phyloP scores from a whole-genome alignment of 805 yeast species.

The Saccharomyces eubayanus region DNA sequence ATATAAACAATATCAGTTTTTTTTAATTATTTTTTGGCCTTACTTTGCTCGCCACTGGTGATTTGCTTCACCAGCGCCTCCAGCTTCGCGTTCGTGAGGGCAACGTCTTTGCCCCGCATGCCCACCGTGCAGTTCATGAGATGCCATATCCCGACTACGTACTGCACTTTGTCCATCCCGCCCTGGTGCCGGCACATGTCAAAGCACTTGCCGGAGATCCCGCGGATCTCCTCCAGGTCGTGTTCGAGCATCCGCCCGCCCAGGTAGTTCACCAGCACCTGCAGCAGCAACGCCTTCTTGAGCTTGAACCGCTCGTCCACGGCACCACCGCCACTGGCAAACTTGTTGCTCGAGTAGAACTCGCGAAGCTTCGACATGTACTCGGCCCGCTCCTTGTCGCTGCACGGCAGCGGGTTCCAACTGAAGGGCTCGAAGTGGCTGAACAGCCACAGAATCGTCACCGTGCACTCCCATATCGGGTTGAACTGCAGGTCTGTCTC shows the following conservation, averaged over 20 bases:
- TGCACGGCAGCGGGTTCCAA: constrained; percentile 21
- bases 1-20: not conserved
- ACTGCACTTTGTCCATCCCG: constrained; percentile 15
- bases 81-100: constrained; percentile 21
- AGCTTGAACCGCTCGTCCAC: constrained; percentile 8
- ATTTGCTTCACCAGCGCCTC: constrained; percentile 13
- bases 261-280: constrained; percentile 22
- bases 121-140: constrained; percentile 27
- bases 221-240: constrained; percentile 19
- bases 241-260: constrained; percentile 27
- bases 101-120: constrained; percentile 25
- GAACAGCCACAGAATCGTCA: constrained; percentile 23
- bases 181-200: constrained; percentile 20
- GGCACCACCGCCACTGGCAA: constrained; percentile 5
- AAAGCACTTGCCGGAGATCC: constrained; percentile 23
- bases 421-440: constrained; percentile 29
- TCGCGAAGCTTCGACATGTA: constrained; percentile 14
- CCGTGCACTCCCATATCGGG: constrained; percentile 23
- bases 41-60: not conserved
- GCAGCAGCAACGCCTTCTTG: constrained; percentile 23
- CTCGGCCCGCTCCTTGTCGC: constrained; percentile 15
- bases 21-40: not conserved
- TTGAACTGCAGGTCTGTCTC: constrained; percentile 14
- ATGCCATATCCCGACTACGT: constrained; percentile 29
- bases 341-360: constrained; percentile 18